Evolutionary conservation across 345 rosid species (phyloP).

Genomic region (Salix viminalis): DNA sequence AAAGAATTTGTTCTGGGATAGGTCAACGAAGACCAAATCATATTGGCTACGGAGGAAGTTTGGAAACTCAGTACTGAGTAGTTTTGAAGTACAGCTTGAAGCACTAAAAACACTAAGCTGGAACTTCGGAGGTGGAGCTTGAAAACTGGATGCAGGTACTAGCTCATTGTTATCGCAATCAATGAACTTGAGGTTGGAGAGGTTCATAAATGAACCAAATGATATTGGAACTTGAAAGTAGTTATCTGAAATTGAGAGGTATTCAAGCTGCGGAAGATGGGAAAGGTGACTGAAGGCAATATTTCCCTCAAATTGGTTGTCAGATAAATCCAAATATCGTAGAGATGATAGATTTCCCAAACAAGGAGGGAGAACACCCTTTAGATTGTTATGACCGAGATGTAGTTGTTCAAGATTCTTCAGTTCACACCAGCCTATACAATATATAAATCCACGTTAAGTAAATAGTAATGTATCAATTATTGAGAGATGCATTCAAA

Average conservation of each 20-base stretch:
- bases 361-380: too few species aligned
- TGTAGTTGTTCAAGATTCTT: too few species aligned
- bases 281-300: not conserved
- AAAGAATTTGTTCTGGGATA: not conserved
- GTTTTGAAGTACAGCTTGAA: not conserved
- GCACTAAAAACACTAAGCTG: not conserved
- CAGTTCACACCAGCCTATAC: too few species aligned
- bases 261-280: not conserved
- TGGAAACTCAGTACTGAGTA: fast-evolving
- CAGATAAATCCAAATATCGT: not conserved
- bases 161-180: not conserved
- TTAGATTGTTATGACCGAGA: too few species aligned
- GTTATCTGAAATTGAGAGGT: not conserved
- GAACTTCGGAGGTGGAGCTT: not conserved
- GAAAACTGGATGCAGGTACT: not conserved
- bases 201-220: not conserved
- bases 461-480: not conserved
- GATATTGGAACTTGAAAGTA: not conserved
- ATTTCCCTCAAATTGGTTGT: not conserved
- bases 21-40: not conserved
- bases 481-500: too few species aligned
- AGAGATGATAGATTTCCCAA: not conserved
- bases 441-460: too few species aligned
- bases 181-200: not conserved
- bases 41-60: not conserved